These are phyloP conservation scores for Calonectria naviculata DNA, from an alignment of 2,329 filamentous ascomycete genomes.

Conservation along the genomic window DNA sequence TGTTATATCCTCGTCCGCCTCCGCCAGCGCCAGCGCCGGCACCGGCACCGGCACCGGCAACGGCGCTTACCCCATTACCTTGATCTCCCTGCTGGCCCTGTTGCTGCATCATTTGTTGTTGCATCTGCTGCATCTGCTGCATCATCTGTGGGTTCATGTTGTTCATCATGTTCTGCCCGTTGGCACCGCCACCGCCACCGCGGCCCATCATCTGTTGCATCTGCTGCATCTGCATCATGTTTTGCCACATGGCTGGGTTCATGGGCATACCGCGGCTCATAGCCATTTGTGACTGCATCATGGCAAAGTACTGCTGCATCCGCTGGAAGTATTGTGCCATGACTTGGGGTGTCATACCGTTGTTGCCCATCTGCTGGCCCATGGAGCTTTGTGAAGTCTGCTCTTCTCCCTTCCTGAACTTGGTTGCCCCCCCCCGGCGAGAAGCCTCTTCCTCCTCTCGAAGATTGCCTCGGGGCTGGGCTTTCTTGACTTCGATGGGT, in stretches of 20 bases:
- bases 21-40: constrained; percentile 36
- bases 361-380: constrained; percentile 56
- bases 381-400: constrained; percentile 54
- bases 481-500: constrained; percentile 97
- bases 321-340: constrained; percentile 99
- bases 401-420: constrained; percentile 67
- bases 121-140: constrained; percentile 62
- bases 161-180: constrained; percentile 52
- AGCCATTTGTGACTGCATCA: constrained; percentile 95
- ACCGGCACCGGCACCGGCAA: constrained; percentile 31
- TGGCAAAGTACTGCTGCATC: constrained; percentile 96
- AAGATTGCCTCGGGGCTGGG: constrained; percentile 93
- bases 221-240: constrained; percentile 82
- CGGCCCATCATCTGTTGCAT: constrained; percentile 68
- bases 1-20: constrained; percentile 41
- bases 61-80: constrained; percentile 39
- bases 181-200: constrained; percentile 48
- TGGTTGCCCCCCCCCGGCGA: constrained; percentile 58
- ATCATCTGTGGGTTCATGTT: constrained; percentile 65
- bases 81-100: constrained; percentile 45
- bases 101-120: constrained; percentile 55
- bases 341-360: constrained; percentile 91
- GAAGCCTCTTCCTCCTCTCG: constrained; percentile 87
- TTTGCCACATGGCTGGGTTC: constrained; percentile 82
- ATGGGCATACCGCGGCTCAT: constrained; percentile 80